A percentile compares a stretch with the other conserved stretches of the same genome.
phyloP scores from a whole-genome alignment of 331 rosid species.

The Cydonia oblonga region DNA sequence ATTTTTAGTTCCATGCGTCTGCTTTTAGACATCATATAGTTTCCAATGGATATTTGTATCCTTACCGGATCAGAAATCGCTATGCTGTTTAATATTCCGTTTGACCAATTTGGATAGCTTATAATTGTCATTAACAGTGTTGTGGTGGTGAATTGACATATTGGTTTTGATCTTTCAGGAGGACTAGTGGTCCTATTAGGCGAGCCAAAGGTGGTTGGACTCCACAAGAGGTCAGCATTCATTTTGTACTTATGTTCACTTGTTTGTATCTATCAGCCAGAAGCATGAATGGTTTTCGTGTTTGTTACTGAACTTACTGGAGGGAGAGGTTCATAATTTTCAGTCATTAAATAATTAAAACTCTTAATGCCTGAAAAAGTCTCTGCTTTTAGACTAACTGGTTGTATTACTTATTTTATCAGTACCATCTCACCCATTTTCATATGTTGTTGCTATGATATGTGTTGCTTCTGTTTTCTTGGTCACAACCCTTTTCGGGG shows the following conservation, averaged over 20 bases:
- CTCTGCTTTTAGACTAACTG: not conserved
- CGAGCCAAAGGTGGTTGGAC: constrained; percentile 99
- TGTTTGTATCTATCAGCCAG: constrained; percentile 5
- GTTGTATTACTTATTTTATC: not conserved
- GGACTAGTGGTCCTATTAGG: constrained; percentile 90
- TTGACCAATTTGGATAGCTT: constrained; percentile 5
- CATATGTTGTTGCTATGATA: not conserved
- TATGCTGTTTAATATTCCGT: constrained; percentile 1
- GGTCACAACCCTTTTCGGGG: not conserved
- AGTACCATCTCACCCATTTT: not conserved
- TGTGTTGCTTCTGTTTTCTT: not conserved
- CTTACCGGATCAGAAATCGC: not conserved
- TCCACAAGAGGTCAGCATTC: constrained; percentile 67
- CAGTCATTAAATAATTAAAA: not conserved
- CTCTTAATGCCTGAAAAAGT: not conserved
- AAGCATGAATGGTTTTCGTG: not conserved
- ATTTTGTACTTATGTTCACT: not conserved
- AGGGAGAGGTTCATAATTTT: constrained; percentile 4
- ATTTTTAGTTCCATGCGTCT: not conserved
- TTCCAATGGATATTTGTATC: not conserved
- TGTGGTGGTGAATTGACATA: constrained; percentile 1
- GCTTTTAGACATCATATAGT: not conserved
- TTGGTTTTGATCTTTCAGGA: constrained; percentile 39
- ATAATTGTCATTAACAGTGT: not conserved
- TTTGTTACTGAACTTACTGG: constrained; percentile 7